Percentiles rank a stretch among this genome's conserved stretches.
These are phyloP conservation scores for Albugo candida DNA, from an alignment of 352 stramenopile genomes.

Conservation along the genomic window DNA sequence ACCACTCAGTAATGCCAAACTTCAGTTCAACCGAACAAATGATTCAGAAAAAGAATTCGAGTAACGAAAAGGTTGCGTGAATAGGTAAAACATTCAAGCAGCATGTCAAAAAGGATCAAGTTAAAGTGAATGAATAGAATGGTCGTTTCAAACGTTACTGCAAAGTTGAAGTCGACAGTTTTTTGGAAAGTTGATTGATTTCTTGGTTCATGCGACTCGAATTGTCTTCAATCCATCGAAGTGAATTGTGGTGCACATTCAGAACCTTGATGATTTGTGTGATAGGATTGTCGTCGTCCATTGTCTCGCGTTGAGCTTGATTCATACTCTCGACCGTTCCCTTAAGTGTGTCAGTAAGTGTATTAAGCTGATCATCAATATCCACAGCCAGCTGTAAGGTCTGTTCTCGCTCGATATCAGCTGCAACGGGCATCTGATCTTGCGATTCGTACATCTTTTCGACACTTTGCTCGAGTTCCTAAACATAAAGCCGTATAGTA, in stretches of 20 bases:
- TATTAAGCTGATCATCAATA: constrained; percentile 72
- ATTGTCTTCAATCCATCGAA: constrained; percentile 71
- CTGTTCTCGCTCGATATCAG: constrained; percentile 73
- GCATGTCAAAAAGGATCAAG: no score
- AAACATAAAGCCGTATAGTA: neutral
- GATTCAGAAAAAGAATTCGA: no score
- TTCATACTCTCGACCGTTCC: constrained; percentile 77
- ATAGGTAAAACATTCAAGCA: no score
- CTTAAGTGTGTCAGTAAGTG: constrained; percentile 73
- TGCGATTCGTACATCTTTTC: constrained; percentile 81
- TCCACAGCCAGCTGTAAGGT: constrained; percentile 73
- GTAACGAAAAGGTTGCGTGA: no score
- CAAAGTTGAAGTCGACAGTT: constrained; percentile 12
- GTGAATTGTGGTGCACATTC: constrained; percentile 77
- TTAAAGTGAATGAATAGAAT: no score
- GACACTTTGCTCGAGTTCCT: constrained; percentile 77
- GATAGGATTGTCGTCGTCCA: constrained; percentile 56
- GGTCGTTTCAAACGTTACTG: no score
- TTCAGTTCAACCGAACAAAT: no score
- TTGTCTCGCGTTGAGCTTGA: constrained; percentile 47
- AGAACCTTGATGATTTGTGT: constrained; percentile 81
- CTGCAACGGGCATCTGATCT: constrained; percentile 64
- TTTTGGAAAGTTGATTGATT: constrained; percentile 36
- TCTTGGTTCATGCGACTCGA: constrained; percentile 42
- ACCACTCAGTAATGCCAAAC: no score